These are phyloP conservation scores for Pouteria glomerata DNA, from an alignment of 148 eudicot species.

Conservation along the genomic window DNA sequence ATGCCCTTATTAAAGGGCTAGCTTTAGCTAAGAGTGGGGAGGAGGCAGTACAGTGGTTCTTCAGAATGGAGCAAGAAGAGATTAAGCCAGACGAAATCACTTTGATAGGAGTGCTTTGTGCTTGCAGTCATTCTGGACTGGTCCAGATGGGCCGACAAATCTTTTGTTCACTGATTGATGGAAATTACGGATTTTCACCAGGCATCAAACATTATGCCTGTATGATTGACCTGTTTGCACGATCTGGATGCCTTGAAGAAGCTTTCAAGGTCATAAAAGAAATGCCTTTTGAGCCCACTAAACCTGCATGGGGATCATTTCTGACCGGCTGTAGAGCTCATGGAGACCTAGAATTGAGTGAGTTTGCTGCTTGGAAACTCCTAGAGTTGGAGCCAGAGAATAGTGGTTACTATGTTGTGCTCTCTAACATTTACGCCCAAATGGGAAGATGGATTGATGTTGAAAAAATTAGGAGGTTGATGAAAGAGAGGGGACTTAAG, in stretches of 20 bases:
- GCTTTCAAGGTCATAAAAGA: constrained; percentile 28
- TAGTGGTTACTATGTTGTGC: constrained; percentile 32
- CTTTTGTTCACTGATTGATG: constrained; percentile 24
- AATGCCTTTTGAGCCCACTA: constrained; percentile 37
- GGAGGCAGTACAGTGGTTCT: constrained; percentile 37
- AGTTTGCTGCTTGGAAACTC: constrained; percentile 42
- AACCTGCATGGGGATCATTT: constrained; percentile 39
- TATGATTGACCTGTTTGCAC: constrained; percentile 39
- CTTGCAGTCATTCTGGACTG: constrained; percentile 46
- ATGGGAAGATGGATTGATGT: constrained; percentile 34
- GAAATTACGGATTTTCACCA: constrained; percentile 31
- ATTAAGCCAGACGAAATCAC: constrained; percentile 38
- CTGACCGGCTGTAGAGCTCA: constrained; percentile 34
- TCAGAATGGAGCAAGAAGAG: constrained; percentile 30
- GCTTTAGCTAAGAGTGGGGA: constrained; percentile 32
- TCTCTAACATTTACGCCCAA: constrained; percentile 38
- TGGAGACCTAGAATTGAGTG: constrained; percentile 28
- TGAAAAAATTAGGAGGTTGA: constrained; percentile 27
- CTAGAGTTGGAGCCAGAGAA: constrained; percentile 33
- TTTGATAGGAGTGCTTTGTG: constrained; percentile 35
- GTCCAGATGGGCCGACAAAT: constrained; percentile 24
- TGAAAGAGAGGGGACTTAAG: constrained; percentile 43
- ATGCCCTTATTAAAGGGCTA: constrained; percentile 31
- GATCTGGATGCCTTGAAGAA: constrained; percentile 32
- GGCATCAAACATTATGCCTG: constrained; percentile 39